Evolutionary conservation across 495 filamentous ascomycete species (phyloP), one percentile per base, ranked within the genome.

Genomic region (Penicillium fimorum): DNA sequence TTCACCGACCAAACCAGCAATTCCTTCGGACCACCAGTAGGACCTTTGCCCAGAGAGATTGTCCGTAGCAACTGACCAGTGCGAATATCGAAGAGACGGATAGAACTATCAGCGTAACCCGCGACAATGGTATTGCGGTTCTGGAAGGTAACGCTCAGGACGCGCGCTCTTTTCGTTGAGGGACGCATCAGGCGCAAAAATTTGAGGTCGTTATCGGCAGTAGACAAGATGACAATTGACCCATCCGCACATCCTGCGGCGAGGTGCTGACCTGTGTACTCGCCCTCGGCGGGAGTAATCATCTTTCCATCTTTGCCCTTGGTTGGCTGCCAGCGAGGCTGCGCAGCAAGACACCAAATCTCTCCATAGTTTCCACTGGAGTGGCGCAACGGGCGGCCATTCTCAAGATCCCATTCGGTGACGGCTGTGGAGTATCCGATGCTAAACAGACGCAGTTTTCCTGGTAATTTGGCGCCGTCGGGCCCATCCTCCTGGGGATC

Each of bases 321-420:
- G 32, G 67, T 66, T 11, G 69, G 55, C 58, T 73, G 65, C 72
- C 76, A 73, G 62, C 77, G 67, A 18, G 95, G 94, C 75, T 97
- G 94, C n/a, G 86, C 90, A 56, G 87, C 88, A 55, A 97, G 78
- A 71, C 92, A 96, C 94, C 94, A 99, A 55, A 97, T 92, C 62
- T 96, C 94, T 38, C 93, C 92, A 68, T 96, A 88, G 70, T 93
- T 96, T 18, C 93, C 93, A 66, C 89, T 90, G 9, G 91, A 88
- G 67, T 96, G 88, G 32, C 87, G 83, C 68, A 85, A 74, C 8
- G 91, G 89, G 49, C 81, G 76, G 5, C 90, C 90, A 57, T 83
- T 87, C 56, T 84, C 83, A 10, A 97, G 70, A 75, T 97, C 87
- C 94, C 94, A 99, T 70, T 99, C 94, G 1, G 92, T 97, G 48